Conservation (phyloP, 805 yeast species). For the Candida succiphila region DNA sequence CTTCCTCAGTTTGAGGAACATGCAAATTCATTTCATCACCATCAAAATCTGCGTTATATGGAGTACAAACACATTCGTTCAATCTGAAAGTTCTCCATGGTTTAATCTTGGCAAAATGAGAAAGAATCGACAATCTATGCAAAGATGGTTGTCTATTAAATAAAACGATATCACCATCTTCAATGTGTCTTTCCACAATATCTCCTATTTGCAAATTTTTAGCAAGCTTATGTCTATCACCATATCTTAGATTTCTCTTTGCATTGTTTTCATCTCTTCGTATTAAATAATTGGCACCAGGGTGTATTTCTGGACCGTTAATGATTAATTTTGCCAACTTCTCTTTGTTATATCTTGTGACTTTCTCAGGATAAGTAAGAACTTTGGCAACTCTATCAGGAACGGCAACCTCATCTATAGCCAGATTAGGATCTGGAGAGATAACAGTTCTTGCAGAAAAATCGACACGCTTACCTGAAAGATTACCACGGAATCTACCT, state of each 20-base stretch:
- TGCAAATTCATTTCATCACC: conserved; percentile 99
- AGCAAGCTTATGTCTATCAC: conserved; percentile 74
- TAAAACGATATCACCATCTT: conserved; percentile 92
- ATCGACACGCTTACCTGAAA: conserved; percentile 98
- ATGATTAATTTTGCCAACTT: conserved; percentile 66
- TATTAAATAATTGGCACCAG: conserved; percentile 91
- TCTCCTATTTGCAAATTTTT: conserved; percentile 77
- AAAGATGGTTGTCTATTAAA: conserved; percentile 97
- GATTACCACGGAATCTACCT: conserved; percentile 96
- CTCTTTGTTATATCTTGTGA: conserved; percentile 75
- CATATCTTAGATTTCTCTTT: conserved; percentile 82
- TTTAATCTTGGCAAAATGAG: conserved; percentile 91
- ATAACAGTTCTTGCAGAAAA: conserved; percentile 97
- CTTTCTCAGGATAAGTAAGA: conserved; percentile 91
- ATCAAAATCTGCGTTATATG: conserved; percentile 98
- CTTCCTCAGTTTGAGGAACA: conserved; percentile 98
- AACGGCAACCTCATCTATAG: conserved; percentile 95
- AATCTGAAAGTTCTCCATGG: conserved; percentile 98
- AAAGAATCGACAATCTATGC: conserved; percentile 86
- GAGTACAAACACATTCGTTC: conserved; percentile 98
- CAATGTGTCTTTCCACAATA: conserved; percentile 90
- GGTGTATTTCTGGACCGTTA: conserved; percentile 84
- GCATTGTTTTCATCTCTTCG: conserved; percentile 79
- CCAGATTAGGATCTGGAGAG: conserved; percentile 94
- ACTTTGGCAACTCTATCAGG: conserved; percentile 96